A percentile compares a stretch with the other conserved stretches of the same genome.
phyloP scores from a whole-genome alignment of 2,329 filamentous ascomycete genomes.

The Coniochaeta sp. region DNA sequence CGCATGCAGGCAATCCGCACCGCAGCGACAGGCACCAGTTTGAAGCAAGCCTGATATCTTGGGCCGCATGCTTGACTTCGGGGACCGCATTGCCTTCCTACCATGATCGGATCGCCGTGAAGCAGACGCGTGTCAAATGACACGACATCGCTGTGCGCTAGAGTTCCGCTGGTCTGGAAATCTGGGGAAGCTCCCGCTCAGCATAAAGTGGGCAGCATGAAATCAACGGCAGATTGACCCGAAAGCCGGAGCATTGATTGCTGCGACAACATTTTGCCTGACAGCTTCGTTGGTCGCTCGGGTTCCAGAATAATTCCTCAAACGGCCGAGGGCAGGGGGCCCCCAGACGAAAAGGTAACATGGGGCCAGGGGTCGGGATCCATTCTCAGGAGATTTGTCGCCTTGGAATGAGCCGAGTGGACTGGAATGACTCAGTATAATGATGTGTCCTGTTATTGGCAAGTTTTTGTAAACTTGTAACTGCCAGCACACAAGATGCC shows the following conservation, averaged over 20 bases:
- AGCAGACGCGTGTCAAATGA: neutral
- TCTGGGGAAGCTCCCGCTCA: neutral
- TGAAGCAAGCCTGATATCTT: neutral
- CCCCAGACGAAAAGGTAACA: neutral
- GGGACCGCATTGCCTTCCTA: neutral
- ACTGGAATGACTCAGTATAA: neutral
- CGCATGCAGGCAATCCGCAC: neutral
- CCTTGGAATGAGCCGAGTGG: neutral
- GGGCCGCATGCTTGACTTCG: neutral
- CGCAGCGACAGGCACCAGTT: neutral
- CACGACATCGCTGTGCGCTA: neutral
- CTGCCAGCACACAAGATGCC: neutral
- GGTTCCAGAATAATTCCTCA: slow-evolving; percentile 2
- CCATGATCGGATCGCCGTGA: neutral
- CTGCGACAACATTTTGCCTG: neutral
- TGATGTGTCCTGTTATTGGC: neutral
- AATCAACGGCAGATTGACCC: slow-evolving; percentile 2
- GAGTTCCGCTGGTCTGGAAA: neutral
- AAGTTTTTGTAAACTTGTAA: neutral
- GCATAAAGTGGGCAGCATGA: neutral
- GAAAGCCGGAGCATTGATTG: neutral
- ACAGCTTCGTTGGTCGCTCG: neutral
- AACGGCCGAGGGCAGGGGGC: neutral
- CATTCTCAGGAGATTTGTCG: neutral
- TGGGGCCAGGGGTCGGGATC: neutral